Base-by-base conservation (phyloP, 1,139 yeast species). In the Casaregolazyma suthepensis region DNA sequence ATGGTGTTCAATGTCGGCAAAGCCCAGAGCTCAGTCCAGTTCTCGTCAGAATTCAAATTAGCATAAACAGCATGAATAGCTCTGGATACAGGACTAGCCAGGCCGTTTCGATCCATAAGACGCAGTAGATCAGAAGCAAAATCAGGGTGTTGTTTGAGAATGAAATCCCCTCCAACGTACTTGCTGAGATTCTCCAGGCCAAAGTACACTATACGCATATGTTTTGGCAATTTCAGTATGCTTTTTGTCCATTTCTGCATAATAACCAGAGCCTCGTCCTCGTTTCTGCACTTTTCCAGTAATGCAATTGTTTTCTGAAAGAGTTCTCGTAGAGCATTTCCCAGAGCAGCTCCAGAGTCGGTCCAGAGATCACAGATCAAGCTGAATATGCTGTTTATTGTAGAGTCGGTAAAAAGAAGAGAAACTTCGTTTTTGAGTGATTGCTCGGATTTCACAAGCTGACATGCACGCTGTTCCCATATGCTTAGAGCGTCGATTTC, bases 1-100 rank as follows among this genome's bases (percentile, higher is more conserved):
- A 79, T 65, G 2, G 75, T 72, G 0, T 59, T 50, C 12, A 75
- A 59, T 0, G 81, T 71, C 0, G 75, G 66, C 0, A 66, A 63
- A 6, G 73, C 66, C 90, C 95, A 87, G 0, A 74, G 55, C 0
- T 69, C 60, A 2, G 78, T 64, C 91, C 93, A 86, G 9, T 65
- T 60, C 0, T 58, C 60, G 6, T 69, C 62, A 9, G 60, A 57
- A 1, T 62, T 62, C 51, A 56, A 44, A 10, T 57, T 61, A 15
- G 56, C 53, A 38, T 60, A 72, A 1, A 86, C 60, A 0, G 81
- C 67, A 15, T 75, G 73, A 0, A 88, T 61, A 15, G 87, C 76
- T 63, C 83, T 86, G 26, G 88, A 85, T 15, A 85, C 77, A 0
- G 85, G 78, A 59, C 82, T 85, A 0, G 94, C 85, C 52, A 87